A percentile compares a stretch with the other conserved stretches of the same genome.
Evolutionary conservation across 441 rosid species (phyloP).

Genomic region (Arabidopsis hybrid): DNA sequence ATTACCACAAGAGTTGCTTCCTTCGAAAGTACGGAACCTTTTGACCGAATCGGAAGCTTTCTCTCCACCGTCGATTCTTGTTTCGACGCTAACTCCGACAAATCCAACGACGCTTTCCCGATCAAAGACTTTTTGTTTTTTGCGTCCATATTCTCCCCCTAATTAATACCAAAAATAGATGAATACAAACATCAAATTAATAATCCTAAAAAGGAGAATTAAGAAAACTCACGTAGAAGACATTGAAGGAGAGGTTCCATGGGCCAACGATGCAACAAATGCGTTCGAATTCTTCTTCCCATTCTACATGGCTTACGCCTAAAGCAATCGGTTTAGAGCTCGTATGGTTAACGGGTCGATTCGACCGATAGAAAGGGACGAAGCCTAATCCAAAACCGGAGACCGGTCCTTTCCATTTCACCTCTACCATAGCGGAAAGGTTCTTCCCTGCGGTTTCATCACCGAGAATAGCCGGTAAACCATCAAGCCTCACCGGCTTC

Average conservation of each 20-base stretch:
- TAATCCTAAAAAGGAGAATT: not conserved
- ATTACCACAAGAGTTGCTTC: conserved; percentile 42
- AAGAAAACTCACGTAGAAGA: conserved; percentile 41
- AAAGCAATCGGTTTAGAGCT: conserved; percentile 22
- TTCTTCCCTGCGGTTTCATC: conserved; percentile 21
- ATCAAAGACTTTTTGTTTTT: conserved; percentile 29
- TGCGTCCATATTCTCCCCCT: conserved; percentile 33
- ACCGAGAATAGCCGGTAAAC: conserved; percentile 35
- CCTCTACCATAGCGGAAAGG: conserved; percentile 30
- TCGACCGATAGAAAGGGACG: conserved; percentile 44
- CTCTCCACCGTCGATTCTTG: conserved; percentile 41
- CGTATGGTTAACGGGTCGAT: conserved; percentile 37
- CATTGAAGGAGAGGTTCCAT: conserved; percentile 42
- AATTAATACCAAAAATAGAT: conserved; percentile 14
- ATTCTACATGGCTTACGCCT: conserved; percentile 35
- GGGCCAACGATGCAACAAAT: conserved; percentile 45
- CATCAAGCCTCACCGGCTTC: conserved; percentile 44
- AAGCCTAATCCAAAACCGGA: conserved; percentile 44
- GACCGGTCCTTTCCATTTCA: conserved; percentile 49
- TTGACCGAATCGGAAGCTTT: conserved; percentile 40
- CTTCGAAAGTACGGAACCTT: conserved; percentile 37
- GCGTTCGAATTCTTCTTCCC: conserved; percentile 42
- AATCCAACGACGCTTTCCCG: conserved; percentile 44
- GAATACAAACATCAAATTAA: not conserved
- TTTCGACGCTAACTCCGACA: conserved; percentile 37